phyloP scores from a whole-genome alignment of 805 yeast genomes.

The Lipomyces spencermartinsiae region DNA sequence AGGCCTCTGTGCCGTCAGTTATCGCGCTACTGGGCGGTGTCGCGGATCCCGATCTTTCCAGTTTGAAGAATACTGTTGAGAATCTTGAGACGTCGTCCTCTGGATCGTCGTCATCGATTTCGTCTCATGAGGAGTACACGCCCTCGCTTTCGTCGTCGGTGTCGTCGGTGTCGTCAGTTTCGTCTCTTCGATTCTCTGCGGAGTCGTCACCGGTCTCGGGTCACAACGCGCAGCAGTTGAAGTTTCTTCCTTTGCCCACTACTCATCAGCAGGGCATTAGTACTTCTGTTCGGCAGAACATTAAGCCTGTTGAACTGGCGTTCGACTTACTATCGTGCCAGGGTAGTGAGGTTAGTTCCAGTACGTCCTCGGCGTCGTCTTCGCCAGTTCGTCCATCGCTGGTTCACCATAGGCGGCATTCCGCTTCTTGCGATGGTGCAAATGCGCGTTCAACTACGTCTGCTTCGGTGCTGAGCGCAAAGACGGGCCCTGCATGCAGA shows the following conservation, averaged over 20 bases:
- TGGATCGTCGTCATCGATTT: constrained; percentile 18
- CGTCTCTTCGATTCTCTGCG: constrained; percentile 18
- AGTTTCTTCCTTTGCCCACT: constrained; percentile 16
- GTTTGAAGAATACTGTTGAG: not conserved
- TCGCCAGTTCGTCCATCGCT: not conserved
- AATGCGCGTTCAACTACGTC: not conserved
- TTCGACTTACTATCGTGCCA: not conserved
- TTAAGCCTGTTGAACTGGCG: not conserved
- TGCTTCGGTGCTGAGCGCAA: constrained; percentile 8
- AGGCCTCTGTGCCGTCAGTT: not conserved
- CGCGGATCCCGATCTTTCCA: not conserved
- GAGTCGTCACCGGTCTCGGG: constrained; percentile 19
- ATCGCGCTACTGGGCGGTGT: not conserved
- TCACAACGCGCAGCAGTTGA: constrained; percentile 3
- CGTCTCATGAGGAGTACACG: constrained; percentile 30
- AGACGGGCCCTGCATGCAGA: constrained; percentile 6
- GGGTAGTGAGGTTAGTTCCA: not conserved
- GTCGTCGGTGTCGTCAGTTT: constrained; percentile 18
- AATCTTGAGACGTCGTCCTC: constrained; percentile 3
- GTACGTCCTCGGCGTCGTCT: constrained; percentile 6
- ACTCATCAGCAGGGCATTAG: not conserved
- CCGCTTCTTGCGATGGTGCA: constrained; percentile 19
- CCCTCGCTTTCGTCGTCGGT: constrained; percentile 28
- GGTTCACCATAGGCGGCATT: constrained; percentile 27
- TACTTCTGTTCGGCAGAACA: not conserved